These are phyloP conservation scores for Phaffia australis DNA, from an alignment of 768 basidiomycete species.

Conservation along the genomic window DNA sequence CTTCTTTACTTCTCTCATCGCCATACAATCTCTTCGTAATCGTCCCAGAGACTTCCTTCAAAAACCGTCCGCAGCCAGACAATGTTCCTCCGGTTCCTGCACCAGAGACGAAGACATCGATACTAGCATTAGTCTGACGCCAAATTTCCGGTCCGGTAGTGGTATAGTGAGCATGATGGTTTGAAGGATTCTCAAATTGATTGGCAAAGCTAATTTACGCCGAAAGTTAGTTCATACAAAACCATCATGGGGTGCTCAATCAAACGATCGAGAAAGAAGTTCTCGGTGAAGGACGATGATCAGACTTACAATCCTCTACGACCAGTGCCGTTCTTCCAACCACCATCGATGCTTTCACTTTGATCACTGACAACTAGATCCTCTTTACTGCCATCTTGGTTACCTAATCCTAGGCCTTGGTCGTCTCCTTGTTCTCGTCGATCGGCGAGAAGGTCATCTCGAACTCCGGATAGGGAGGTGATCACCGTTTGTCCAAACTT, in stretches of 20 bases:
- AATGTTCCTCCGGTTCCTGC: conserved; percentile 89
- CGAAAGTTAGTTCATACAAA: not conserved
- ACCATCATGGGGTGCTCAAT: not conserved
- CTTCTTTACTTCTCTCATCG: too few species aligned
- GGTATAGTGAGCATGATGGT: conserved; percentile 74
- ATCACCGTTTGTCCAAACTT: conserved; percentile 52
- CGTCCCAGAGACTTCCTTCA: conserved; percentile 47
- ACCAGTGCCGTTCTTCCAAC: conserved; percentile 21
- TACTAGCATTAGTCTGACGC: conserved; percentile 70
- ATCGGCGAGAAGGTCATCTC: not conserved
- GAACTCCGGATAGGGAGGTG: conserved; percentile 18
- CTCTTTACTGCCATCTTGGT: conserved; percentile 6
- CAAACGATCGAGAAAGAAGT: not conserved
- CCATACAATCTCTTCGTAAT: too few species aligned
- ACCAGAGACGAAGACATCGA: conserved; percentile 80
- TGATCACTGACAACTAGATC: conserved; percentile 23
- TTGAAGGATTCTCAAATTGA: conserved; percentile 87
- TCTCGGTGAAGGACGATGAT: not conserved
- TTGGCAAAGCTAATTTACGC: conserved; percentile 63
- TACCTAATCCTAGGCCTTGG: too few species aligned
- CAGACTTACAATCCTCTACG: conserved; percentile 22
- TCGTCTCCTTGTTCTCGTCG: not conserved
- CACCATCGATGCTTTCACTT: conserved; percentile 4
- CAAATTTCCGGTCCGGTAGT: conserved; percentile 94
- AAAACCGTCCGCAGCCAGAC: conserved; percentile 65